Evolutionary conservation across 345 rosid genomes (phyloP).

Genomic region (Psidium friedrichsthalianum): DNA sequence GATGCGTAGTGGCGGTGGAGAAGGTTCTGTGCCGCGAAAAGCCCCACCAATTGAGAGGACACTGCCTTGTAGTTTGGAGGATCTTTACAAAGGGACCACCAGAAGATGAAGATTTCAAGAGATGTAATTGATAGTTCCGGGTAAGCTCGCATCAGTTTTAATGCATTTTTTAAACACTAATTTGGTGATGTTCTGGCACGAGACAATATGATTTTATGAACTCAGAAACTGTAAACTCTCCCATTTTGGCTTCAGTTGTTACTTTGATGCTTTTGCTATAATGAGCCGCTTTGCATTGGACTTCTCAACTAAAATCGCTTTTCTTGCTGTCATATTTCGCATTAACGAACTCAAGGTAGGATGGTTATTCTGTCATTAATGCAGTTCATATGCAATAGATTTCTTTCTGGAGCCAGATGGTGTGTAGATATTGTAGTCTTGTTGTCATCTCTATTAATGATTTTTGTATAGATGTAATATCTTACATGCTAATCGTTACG

Average conservation of each 20-base stretch:
- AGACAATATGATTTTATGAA: neutral
- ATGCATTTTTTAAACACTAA: neutral
- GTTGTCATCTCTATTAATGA: neutral
- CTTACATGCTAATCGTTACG: neutral
- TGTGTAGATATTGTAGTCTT: neutral
- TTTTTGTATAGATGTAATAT: neutral
- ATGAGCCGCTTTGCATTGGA: neutral
- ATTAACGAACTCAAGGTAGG: neutral
- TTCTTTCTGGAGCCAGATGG: neutral
- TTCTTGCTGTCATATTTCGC: neutral
- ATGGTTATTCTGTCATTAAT: neutral
- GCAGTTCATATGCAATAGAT: neutral
- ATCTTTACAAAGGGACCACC: conserved; percentile 68
- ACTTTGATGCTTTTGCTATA: neutral
- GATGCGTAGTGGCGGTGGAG: conserved; percentile 29
- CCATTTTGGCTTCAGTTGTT: neutral
- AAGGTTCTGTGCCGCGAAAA: conserved; percentile 39
- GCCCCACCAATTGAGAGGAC: conserved; percentile 65
- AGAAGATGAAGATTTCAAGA: conserved; percentile 91
- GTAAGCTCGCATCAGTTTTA: conserved; percentile 20
- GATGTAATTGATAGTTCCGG: conserved; percentile 55
- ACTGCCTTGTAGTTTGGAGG: conserved; percentile 85
- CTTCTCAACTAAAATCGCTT: neutral
- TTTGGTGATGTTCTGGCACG: neutral
- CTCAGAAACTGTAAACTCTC: neutral